Percentiles rank a stretch among this genome's conserved stretches.
Evolutionary conservation across 192 early-diverging fungal species (phyloP).

Genomic region (Podila epicladia): DNA sequence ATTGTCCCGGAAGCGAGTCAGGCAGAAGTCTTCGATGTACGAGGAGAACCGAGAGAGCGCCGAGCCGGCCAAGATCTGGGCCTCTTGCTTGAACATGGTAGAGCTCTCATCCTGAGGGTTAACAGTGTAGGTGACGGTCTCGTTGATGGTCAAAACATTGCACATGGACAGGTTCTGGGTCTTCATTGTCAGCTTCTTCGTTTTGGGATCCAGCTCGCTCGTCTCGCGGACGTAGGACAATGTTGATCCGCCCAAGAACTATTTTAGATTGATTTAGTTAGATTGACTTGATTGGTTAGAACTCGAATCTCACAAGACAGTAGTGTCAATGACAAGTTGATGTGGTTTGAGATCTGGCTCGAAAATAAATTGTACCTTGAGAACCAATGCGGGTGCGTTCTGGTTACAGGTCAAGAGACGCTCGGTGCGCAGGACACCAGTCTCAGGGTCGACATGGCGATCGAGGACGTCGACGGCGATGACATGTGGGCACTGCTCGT

Average conservation of each 20-base stretch:
- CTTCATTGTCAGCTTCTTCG: constrained; percentile 76
- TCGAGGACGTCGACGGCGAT: constrained; percentile 89
- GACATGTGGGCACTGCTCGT: constrained; percentile 92
- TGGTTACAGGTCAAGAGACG: constrained; percentile 92
- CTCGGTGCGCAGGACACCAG: constrained; percentile 89
- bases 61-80: constrained; percentile 81
- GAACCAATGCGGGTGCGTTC: constrained; percentile 82
- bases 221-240: constrained; percentile 91
- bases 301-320: neutral
- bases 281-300: too few relatives aligned
- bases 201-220: constrained; percentile 83
- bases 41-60: constrained; percentile 73
- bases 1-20: constrained; percentile 91
- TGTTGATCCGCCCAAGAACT: constrained; percentile 74
- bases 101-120: constrained; percentile 63
- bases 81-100: constrained; percentile 85
- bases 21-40: constrained; percentile 86
- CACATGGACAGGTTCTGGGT: constrained; percentile 89
- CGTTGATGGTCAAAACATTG: constrained; percentile 85
- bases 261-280: constrained; percentile 28
- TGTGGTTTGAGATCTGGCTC: neutral
- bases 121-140: constrained; percentile 82
- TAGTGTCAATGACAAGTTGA: neutral
- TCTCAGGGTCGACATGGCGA: constrained; percentile 80
- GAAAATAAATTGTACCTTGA: constrained; percentile 47